These are phyloP conservation scores for Lichtheimia hyalospora DNA, from an alignment of 371 early-diverging fungal species.

Conservation along the genomic window DNA sequence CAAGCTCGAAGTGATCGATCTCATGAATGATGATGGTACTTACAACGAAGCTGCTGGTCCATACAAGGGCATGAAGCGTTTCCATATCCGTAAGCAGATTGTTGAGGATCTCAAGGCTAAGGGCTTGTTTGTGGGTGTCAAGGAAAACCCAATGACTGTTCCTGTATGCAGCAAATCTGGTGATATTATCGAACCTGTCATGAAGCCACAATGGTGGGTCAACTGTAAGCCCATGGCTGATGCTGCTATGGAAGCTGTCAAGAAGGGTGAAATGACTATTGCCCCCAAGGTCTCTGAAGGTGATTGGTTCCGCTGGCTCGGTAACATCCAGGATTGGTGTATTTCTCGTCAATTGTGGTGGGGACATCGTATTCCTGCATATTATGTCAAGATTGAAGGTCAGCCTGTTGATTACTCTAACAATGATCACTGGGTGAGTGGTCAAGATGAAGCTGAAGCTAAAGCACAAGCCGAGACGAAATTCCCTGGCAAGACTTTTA, in stretches of 20 bases:
- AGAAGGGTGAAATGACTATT: constrained; percentile 86
- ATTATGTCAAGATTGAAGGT: constrained; percentile 84
- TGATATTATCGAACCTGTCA: constrained; percentile 97
- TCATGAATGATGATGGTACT: constrained; percentile 96
- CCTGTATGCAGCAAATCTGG: constrained; percentile 94
- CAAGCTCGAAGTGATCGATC: constrained; percentile 89
- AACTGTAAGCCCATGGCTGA: constrained; percentile 92
- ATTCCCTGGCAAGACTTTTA: constrained; percentile 73
- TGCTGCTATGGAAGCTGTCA: constrained; percentile 86
- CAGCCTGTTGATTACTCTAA: constrained; percentile 49
- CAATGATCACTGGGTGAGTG: constrained; percentile 87
- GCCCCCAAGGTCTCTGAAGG: constrained; percentile 88
- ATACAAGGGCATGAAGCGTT: constrained; percentile 91
- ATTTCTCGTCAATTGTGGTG: constrained; percentile 99
- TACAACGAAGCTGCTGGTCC: constrained; percentile 89
- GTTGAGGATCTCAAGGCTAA: constrained; percentile 85
- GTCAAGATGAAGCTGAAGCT: constrained; percentile 83
- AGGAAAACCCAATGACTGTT: constrained; percentile 91
- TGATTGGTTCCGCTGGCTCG: constrained; percentile 98
- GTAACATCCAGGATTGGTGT: constrained; percentile 95
- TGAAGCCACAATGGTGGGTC: constrained; percentile 99
- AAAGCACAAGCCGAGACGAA: constrained; percentile 67
- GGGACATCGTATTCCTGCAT: constrained; percentile 99
- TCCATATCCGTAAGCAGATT: constrained; percentile 94
- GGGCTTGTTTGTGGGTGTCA: constrained; percentile 87